These are phyloP conservation scores for Auriscalpium vulgare DNA, from an alignment of 768 basidiomycete species.

Conservation along the genomic window DNA sequence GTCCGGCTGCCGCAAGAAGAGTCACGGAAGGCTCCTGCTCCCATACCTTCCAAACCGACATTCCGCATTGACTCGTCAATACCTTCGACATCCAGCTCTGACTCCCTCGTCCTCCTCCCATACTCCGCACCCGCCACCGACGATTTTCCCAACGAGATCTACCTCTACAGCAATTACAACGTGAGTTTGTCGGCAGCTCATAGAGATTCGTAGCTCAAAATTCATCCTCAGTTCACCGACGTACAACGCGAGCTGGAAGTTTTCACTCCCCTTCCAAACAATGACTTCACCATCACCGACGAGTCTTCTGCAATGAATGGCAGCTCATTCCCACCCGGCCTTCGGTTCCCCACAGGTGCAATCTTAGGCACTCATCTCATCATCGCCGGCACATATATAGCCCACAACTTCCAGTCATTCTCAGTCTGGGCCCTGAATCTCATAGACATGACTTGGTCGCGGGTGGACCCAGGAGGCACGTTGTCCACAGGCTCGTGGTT, in stretches of 20 bases:
- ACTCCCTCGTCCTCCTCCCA: slow-evolving; percentile 61
- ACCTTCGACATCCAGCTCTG: slow-evolving; percentile 32
- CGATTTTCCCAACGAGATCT: slow-evolving; percentile 79
- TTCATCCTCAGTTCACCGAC: slow-evolving; percentile 66
- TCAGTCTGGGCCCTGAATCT: slow-evolving; percentile 96
- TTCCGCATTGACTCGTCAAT: slow-evolving; percentile 41
- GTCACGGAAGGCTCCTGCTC: slow-evolving; percentile 31
- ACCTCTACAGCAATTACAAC: slow-evolving; percentile 94
- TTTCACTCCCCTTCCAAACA: slow-evolving; percentile 71
- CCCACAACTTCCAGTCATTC: slow-evolving; percentile 89
- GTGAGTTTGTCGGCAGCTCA: slow-evolving; percentile 34
- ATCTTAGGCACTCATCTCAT: slow-evolving; percentile 87
- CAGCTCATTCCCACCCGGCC: slow-evolving; percentile 80
- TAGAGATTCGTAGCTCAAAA: slow-evolving; percentile 6
- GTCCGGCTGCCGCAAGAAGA: slow-evolving; percentile 69
- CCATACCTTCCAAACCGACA: slow-evolving; percentile 51
- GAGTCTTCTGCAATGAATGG: slow-evolving; percentile 77
- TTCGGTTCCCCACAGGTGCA: slow-evolving; percentile 93
- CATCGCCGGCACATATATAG: slow-evolving; percentile 92
- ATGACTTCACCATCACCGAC: slow-evolving; percentile 73
- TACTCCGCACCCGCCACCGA: slow-evolving; percentile 68
- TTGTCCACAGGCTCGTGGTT: slow-evolving; percentile 92
- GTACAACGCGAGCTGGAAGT: slow-evolving; percentile 94
- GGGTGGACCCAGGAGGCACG: slow-evolving; percentile 82
- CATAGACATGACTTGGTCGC: slow-evolving; percentile 72